Percentiles rank a stretch among this genome's conserved stretches.
These are phyloP conservation scores for Curvularia sp. DNA, from an alignment of 2,329 filamentous ascomycete species.

Conservation along the genomic window DNA sequence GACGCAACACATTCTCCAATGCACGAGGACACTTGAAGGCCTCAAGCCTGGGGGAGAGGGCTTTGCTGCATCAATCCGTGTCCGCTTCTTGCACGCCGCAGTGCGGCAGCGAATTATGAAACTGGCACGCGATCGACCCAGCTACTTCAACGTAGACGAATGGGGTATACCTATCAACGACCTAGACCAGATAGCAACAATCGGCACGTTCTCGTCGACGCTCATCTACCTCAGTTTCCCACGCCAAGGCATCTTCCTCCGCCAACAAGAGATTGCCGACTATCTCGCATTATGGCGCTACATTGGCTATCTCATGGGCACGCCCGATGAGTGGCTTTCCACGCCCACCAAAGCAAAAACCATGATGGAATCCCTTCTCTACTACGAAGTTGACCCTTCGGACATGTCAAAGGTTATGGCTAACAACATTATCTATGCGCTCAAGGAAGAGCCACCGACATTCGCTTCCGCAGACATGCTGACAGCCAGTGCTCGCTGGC, in stretches of 20 bases:
- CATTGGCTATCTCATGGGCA: slow-evolving; percentile 74
- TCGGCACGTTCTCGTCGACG: slow-evolving; percentile 71
- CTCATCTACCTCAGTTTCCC: slow-evolving; percentile 74
- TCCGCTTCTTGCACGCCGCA: slow-evolving; percentile 72
- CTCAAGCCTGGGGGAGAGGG: slow-evolving; percentile 73
- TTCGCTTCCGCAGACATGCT: slow-evolving; percentile 72
- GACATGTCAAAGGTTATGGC: slow-evolving; percentile 69
- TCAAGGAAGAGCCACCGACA: slow-evolving; percentile 70
- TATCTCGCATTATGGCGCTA: slow-evolving; percentile 80
- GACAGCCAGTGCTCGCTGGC: slow-evolving; percentile 70
- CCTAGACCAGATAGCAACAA: slow-evolving; percentile 75
- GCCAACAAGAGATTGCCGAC: slow-evolving; percentile 67
- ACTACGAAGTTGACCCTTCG: slow-evolving; percentile 71
- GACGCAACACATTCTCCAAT: slow-evolving; percentile 76
- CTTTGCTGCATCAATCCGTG: slow-evolving; percentile 69
- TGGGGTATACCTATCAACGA: slow-evolving; percentile 76
- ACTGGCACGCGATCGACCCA: slow-evolving; percentile 62
- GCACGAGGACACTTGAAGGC: slow-evolving; percentile 68
- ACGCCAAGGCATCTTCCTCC: slow-evolving; percentile 73
- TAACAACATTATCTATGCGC: slow-evolving; percentile 74
- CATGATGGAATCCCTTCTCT: slow-evolving; percentile 71
- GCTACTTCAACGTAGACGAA: slow-evolving; percentile 67
- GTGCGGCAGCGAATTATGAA: slow-evolving; percentile 70
- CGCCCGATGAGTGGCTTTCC: slow-evolving; percentile 67
- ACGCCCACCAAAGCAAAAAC: slow-evolving; percentile 63